phyloP scores from a whole-genome alignment of 441 rosid genomes.

The Croton setiger region DNA sequence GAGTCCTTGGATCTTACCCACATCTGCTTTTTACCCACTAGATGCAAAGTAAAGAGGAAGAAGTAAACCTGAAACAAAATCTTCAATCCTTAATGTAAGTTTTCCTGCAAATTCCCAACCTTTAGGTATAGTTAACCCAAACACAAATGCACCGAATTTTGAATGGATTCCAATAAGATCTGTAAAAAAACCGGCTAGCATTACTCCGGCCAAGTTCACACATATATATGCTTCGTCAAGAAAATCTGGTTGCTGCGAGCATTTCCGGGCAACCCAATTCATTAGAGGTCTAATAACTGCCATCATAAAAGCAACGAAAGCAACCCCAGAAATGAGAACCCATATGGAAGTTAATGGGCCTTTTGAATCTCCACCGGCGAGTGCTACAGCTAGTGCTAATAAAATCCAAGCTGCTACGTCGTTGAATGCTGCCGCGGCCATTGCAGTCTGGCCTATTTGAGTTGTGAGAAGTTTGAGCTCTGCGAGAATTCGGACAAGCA shows the following conservation, averaged over 20 bases:
- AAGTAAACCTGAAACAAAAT: constrained; percentile 19
- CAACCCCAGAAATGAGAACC: constrained; percentile 30
- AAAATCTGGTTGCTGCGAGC: background rate
- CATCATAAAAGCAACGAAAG: constrained; percentile 30
- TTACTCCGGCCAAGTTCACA: constrained; percentile 12
- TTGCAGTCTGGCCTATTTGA: constrained; percentile 28
- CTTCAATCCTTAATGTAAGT: constrained; percentile 11
- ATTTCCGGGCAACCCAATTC: constrained; percentile 23
- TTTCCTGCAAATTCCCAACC: constrained; percentile 7
- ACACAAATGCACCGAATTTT: constrained; percentile 16
- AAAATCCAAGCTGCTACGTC: constrained; percentile 33
- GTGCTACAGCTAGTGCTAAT: constrained; percentile 27
- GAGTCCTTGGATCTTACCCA: background rate
- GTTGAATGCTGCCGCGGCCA: constrained; percentile 37
- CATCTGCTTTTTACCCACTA: constrained; percentile 15
- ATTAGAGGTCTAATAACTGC: constrained; percentile 23
- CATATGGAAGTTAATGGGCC: constrained; percentile 26
- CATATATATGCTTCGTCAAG: constrained; percentile 15
- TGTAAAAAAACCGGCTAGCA: constrained; percentile 14
- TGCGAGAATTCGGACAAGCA: constrained; percentile 27
- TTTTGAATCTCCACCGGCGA: constrained; percentile 16
- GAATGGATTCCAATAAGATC: constrained; percentile 21
- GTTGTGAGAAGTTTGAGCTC: constrained; percentile 24
- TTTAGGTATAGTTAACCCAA: constrained; percentile 13
- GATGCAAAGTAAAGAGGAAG: constrained; percentile 14